phyloP scores from a whole-genome alignment of 306 rosid species.

The Fragaria nilgerrensis region DNA sequence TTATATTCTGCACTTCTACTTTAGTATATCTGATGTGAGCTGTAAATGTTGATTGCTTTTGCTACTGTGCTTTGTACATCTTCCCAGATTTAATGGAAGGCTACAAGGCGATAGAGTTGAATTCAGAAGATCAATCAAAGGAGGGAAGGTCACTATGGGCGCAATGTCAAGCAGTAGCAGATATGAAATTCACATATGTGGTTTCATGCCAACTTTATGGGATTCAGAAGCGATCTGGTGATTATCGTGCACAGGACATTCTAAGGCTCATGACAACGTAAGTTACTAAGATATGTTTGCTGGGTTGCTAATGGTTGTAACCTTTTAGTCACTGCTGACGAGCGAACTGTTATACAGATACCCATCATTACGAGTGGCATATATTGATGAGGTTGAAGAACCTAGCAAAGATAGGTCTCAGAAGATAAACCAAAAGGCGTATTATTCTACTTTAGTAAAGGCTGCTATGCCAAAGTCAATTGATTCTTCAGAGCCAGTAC shows the following conservation, averaged over 20 bases:
- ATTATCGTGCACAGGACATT: constrained; percentile 79
- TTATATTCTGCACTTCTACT: constrained; percentile 2
- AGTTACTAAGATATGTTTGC: constrained; percentile 13
- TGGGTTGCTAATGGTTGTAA: neutral
- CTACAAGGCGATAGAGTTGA: constrained; percentile 80
- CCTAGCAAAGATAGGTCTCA: constrained; percentile 79
- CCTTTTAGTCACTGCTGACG: constrained; percentile 19
- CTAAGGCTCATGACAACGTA: constrained; percentile 90
- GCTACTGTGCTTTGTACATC: constrained; percentile 20
- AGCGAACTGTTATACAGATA: constrained; percentile 38
- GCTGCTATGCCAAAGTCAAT: constrained; percentile 87
- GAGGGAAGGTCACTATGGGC: constrained; percentile 88
- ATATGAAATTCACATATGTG: constrained; percentile 95
- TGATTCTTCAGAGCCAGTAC: constrained; percentile 68
- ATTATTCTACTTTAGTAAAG: constrained; percentile 88
- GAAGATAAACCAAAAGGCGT: constrained; percentile 68
- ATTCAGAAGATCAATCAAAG: constrained; percentile 70
- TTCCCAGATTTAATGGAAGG: constrained; percentile 90
- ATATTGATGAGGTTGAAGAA: constrained; percentile 91
- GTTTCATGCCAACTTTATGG: constrained; percentile 95
- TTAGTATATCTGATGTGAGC: neutral
- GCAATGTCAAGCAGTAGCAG: constrained; percentile 94
- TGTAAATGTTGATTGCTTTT: neutral
- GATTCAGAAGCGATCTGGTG: constrained; percentile 88
- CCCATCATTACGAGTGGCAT: constrained; percentile 96